Evolutionary conservation across 768 basidiomycete genomes (phyloP), one percentile per base, ranked within the genome.

Genomic region (Inosperma sp.): DNA sequence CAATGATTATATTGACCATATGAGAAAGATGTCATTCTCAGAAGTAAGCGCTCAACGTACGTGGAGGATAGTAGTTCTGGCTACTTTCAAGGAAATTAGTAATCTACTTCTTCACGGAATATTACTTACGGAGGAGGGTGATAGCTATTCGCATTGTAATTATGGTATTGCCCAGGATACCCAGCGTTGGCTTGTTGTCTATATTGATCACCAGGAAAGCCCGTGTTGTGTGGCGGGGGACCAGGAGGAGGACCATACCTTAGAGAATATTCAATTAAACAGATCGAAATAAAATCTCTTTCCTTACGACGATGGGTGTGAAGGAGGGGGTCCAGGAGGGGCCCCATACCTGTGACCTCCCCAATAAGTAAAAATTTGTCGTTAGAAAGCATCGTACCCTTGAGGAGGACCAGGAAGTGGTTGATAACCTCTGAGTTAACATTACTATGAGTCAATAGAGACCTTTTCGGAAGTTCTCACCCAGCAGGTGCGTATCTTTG

Each of bases 121-220:
- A 40, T 33, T 36, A 60, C 59, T 47, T 29, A 61, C 59, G 53
- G 51, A 39, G n/a, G n/a, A n/a, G 56, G 43, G 35, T 60, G 52
- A 37, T 53, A 51, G 12, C 49, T 35, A 16, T 25, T 47, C 9
- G 16, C 13, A 22, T 17, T 34, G 17, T 23, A 30, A 23, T 51
- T 49, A 22, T 53, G 57, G 35, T 51, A 35, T 25, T 52, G 50
- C 13, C 48, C 57, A 13, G 58, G 59, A 42, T 59, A 60, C 9
- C 58, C 59, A 29, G 51, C 9, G 14, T 59, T 53, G 14, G 53
- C 35, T 25, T 58, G 61, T 40, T 64, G 58, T n/a, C 61, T 55
- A n/a, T 61, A 56, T 14, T 72, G 68, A 29, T 71, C 72, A 49
- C 70, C 76, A 19, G 76, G 76, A 54, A 74, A 70, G 39, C 59